Evolutionary conservation across 164 flowering plant genomes (phyloP).

Genomic region (Tetrastigma voinierianum): DNA sequence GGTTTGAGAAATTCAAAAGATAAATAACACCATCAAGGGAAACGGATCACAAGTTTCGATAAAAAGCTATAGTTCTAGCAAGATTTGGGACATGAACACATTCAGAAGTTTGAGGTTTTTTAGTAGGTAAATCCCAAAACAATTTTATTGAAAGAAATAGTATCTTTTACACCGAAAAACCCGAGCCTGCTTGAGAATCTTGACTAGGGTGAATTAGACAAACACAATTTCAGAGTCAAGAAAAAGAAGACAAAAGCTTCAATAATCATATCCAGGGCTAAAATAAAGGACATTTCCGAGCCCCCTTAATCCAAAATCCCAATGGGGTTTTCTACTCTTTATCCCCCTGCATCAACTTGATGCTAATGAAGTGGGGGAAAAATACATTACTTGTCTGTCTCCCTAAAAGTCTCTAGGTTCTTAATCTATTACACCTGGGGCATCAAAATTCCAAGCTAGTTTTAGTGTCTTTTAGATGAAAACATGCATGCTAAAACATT

Average conservation of each 20-base stretch:
- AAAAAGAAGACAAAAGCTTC: constrained; percentile 19
- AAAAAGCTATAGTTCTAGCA: too few species aligned
- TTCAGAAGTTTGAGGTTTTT: too few species aligned
- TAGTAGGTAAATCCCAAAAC: too few species aligned
- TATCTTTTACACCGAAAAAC: not conserved
- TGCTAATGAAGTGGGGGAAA: not conserved
- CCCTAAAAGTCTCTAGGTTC: not conserved
- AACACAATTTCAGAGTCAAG: constrained; percentile 10
- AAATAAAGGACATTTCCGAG: constrained; percentile 7
- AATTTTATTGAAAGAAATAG: too few species aligned
- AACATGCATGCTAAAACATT: not conserved
- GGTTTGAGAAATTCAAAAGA: too few species aligned
- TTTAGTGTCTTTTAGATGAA: too few species aligned
- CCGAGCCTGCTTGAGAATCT: constrained; percentile 13
- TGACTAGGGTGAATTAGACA: constrained; percentile 15
- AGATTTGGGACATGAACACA: too few species aligned
- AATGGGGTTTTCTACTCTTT: constrained; percentile 15
- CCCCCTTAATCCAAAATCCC: constrained; percentile 25
- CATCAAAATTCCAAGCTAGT: not conserved
- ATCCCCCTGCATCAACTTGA: constrained; percentile 11
- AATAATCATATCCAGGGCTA: constrained; percentile 17
- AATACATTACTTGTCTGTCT: not conserved
- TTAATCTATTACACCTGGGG: constrained; percentile 1
- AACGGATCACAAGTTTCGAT: too few species aligned
- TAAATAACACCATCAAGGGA: too few species aligned